Conservation (phyloP, 1,284 basidiomycete species). For the Malassezia obtusa region DNA sequence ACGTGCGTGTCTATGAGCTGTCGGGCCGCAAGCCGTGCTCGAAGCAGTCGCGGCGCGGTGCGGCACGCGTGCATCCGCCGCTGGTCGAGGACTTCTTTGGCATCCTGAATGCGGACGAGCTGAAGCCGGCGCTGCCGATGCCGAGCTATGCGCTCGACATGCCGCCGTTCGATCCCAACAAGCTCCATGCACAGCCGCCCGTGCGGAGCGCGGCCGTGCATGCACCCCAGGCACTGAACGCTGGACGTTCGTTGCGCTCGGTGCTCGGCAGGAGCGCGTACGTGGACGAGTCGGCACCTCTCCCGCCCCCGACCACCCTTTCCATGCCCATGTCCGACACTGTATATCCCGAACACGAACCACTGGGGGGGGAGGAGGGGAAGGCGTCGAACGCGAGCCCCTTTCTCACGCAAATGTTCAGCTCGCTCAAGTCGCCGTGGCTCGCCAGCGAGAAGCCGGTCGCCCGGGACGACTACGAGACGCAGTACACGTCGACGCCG, state of each 20-base stretch:
- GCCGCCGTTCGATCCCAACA: conserved; percentile 8
- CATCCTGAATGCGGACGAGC: conserved; percentile 3
- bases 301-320: background rate
- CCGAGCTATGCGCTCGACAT: conserved; percentile 15
- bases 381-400: background rate
- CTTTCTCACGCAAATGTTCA: background rate
- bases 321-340: background rate
- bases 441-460: background rate
- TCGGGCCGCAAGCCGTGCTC: background rate
- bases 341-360: background rate
- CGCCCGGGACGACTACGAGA: background rate
- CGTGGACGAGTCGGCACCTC: background rate
- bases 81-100: conserved; percentile 17
- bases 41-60: conserved; percentile 12
- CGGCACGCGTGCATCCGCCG: background rate
- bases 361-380: background rate
- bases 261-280: background rate
- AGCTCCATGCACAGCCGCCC: background rate
- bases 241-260: background rate
- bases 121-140: conserved; percentile 6
- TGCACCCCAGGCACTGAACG: background rate
- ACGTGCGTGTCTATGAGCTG: conserved; percentile 6
- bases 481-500: background rate
- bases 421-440: background rate
- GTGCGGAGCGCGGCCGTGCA: background rate